Conservation (phyloP, 257 asterid species). For the Rubia yunnanensis region DNA sequence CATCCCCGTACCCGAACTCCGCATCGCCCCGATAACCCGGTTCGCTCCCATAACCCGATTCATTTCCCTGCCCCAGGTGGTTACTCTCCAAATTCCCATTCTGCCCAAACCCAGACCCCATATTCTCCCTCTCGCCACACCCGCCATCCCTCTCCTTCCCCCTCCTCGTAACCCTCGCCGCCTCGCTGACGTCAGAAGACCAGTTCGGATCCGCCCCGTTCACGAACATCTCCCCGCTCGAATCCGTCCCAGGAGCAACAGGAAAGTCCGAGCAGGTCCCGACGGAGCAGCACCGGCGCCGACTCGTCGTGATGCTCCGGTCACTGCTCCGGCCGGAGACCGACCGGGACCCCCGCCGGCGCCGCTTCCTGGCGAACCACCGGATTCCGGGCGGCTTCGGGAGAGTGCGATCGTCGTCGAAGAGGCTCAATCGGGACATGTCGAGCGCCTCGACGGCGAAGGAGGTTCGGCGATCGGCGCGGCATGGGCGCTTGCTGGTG, state of each 20-base stretch:
- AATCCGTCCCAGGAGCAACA: constrained; percentile 78
- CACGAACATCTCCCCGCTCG: constrained; percentile 88
- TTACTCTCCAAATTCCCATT: constrained; percentile 40
- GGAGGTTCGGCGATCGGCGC: constrained; percentile 64
- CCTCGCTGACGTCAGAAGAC: constrained; percentile 91
- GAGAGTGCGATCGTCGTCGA: constrained; percentile 49
- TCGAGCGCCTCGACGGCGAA: constrained; percentile 68
- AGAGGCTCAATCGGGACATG: constrained; percentile 70
- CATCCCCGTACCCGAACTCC: constrained; percentile 78
- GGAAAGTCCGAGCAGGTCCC: constrained; percentile 88
- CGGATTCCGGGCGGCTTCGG: constrained; percentile 29
- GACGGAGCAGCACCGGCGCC: constrained; percentile 49
- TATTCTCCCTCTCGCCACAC: constrained; percentile 44
- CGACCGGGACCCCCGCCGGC: constrained; percentile 78
- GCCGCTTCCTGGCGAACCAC: constrained; percentile 69
- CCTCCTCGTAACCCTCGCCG: constrained; percentile 41
- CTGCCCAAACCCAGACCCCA: constrained; percentile 38
- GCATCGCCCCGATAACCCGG: constrained; percentile 94
- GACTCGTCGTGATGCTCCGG: constrained; percentile 36
- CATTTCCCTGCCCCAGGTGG: constrained; percentile 55
- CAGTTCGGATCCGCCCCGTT: constrained; percentile 64
- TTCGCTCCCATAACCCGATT: constrained; percentile 93
- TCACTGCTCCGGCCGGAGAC: constrained; percentile 93
- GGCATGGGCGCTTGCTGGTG: constrained; percentile 74
- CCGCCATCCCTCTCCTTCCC: constrained; percentile 60